Evolutionary conservation across 495 filamentous ascomycete species (phyloP).

Genomic region (Hypoxylon rickii): DNA sequence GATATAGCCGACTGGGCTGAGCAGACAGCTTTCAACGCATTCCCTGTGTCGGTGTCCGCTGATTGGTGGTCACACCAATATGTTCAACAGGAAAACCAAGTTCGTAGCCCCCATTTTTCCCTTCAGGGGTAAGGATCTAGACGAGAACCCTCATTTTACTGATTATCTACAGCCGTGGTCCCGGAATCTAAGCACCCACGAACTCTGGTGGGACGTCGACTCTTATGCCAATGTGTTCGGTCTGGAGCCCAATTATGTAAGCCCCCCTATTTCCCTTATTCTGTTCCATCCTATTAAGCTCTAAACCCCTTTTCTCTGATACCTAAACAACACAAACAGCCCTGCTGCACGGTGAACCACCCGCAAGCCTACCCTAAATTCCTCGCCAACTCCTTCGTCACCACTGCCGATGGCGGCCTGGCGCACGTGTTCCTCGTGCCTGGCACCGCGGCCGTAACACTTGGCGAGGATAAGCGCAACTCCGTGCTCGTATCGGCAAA

Average conservation of each 20-base stretch:
- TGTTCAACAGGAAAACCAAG: slow-evolving; percentile 61
- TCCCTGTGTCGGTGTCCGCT: slow-evolving; percentile 57
- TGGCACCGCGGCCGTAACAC: slow-evolving; percentile 32
- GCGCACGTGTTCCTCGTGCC: slow-evolving; percentile 52
- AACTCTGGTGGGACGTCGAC: slow-evolving; percentile 57
- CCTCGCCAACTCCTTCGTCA: slow-evolving; percentile 42
- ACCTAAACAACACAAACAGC: slow-evolving; percentile 22
- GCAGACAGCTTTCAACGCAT: slow-evolving; percentile 62
- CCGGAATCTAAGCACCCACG: slow-evolving; percentile 43
- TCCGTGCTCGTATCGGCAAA: slow-evolving; percentile 30
- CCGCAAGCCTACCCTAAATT: slow-evolving; percentile 66
- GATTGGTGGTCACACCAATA: slow-evolving; percentile 69
- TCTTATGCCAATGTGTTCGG: slow-evolving; percentile 51
- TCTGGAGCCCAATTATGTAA: slow-evolving; percentile 43
- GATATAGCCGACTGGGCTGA: slow-evolving; percentile 61
- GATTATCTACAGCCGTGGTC: slow-evolving; percentile 40
- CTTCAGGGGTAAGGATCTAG: too few relatives aligned
- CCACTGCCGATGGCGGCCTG: slow-evolving; percentile 42
- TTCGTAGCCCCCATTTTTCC: too few relatives aligned
- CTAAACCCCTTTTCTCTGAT: neutral
- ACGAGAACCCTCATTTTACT: neutral
- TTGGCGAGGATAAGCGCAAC: slow-evolving; percentile 22
- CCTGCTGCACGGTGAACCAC: slow-evolving; percentile 68
- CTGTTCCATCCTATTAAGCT: slow-evolving; percentile 5
- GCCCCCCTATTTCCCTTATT: slow-evolving; percentile 1